Percentiles rank a stretch among this genome's conserved stretches.
phyloP scores from a whole-genome alignment of 306 rosid species.

The Canavalia gladiata region DNA sequence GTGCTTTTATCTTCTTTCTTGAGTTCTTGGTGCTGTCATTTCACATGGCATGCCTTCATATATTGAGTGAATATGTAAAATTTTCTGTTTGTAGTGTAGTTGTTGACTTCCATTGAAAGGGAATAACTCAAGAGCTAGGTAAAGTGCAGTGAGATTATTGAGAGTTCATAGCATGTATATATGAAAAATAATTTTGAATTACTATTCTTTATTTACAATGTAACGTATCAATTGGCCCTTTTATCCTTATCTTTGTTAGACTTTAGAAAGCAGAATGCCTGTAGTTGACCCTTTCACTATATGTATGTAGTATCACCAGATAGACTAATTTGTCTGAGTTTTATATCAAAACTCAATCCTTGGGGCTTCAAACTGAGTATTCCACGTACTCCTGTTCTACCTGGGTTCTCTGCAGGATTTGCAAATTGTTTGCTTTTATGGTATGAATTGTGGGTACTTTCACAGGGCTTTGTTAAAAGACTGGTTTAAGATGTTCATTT shows the following conservation, averaged over 20 bases:
- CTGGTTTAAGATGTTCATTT: background rate
- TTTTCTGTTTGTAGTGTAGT: background rate
- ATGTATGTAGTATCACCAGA: background rate
- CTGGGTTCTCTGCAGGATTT: background rate
- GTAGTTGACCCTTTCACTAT: background rate
- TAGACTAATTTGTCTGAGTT: background rate
- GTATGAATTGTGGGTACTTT: background rate
- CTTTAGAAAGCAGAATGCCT: background rate
- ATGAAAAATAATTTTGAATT: background rate
- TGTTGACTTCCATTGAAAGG: background rate
- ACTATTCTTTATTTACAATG: background rate
- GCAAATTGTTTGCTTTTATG: background rate
- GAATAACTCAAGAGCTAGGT: background rate
- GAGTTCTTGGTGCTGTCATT: background rate
- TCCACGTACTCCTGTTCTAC: background rate
- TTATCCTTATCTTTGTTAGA: background rate
- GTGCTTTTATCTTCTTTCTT: background rate
- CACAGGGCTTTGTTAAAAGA: background rate
- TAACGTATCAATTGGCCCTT: background rate
- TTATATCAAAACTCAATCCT: background rate
- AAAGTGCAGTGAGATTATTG: background rate
- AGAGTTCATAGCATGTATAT: background rate
- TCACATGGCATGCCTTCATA: background rate
- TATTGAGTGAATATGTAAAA: background rate
- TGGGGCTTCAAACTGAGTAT: background rate